Base-by-base conservation (phyloP, 768 basidiomycete genomes). In the Gloeophyllum trabeum region DNA sequence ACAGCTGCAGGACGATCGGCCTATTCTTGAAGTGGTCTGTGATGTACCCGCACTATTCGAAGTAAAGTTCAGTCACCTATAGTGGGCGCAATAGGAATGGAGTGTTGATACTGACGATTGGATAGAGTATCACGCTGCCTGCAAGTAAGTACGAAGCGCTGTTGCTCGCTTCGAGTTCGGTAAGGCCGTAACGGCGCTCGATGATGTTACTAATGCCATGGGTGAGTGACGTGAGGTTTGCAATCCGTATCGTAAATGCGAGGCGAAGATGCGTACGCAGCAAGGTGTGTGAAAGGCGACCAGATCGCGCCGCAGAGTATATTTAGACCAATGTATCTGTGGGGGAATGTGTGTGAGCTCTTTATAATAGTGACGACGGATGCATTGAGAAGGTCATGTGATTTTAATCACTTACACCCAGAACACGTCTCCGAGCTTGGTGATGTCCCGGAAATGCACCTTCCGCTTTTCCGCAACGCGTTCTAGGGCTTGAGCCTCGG, bases 261-360 rank as follows among this genome's bases (percentile, higher is more conserved):
- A 20, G 4, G 4, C 25, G 4, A 18, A n/a, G 37, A 5, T 23
- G 57, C 77, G 53, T 53, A 84, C 82, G 85, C 67, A 10, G 80
- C 75, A 34, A 89, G 73, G 52, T 87, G 83, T 7, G 74, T 75
- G 54, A 85, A 86, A 3, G 85, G 86, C 3, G 75, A 63, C 85
- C 85, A 88, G 25, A 86, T 75, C 46, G 75, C 65, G 14, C 85
- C 85, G 46, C 81, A 89, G 13, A 87, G 61, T 10, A 87, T 56
- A 47, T 88, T 88, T n/a, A 85, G 52, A 2, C 70, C 77, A 43
- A 87, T 76, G 55, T 87, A 87, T 13, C 81, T 83, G 48, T 4
- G 5, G 21, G 4, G 23, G 16, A 49, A n/a, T n/a, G n/a, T n/a
- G n/a, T n/a, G n/a, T n/a, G n/a, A n/a, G n/a, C n/a, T n/a, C 46